Conservation (phyloP, 2,329 filamentous ascomycete genomes). For the Madurella mycetomatis region DNA sequence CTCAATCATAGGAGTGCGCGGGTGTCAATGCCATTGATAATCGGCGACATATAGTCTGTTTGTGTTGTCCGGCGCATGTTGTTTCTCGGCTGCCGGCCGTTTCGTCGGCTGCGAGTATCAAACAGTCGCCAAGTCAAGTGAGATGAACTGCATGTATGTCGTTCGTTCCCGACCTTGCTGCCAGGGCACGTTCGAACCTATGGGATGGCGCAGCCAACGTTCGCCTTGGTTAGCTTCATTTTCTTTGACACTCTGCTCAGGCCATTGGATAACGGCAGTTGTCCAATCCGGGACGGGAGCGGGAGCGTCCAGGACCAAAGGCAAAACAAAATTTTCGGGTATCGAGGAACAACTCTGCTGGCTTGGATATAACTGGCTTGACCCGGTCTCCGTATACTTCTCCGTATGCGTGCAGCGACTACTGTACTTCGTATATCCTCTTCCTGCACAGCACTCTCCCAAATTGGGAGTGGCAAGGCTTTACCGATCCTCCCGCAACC, state of each 20-base stretch:
- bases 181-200: conserved; percentile 14
- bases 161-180: conserved; percentile 14
- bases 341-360: conserved; percentile 15
- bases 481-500: neutral
- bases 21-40: conserved; percentile 7
- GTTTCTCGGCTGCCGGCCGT: conserved; percentile 10
- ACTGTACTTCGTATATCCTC: neutral
- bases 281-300: neutral
- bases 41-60: conserved; percentile 23
- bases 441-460: neutral
- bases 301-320: conserved; percentile 7
- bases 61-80: conserved; percentile 13
- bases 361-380: conserved; percentile 21
- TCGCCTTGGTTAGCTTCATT: conserved; percentile 9
- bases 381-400: conserved; percentile 9
- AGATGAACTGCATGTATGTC: conserved; percentile 25
- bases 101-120: conserved; percentile 17
- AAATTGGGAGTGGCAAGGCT: neutral
- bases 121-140: conserved; percentile 23
- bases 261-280: conserved; percentile 6
- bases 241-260: conserved; percentile 3
- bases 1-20: conserved; percentile 5
- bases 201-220: conserved; percentile 5
- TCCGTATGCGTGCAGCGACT: neutral
- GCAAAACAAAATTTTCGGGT: neutral